These are phyloP conservation scores for Xylariaceae sp. DNA, from an alignment of 2,329 filamentous ascomycete species.

Conservation along the genomic window DNA sequence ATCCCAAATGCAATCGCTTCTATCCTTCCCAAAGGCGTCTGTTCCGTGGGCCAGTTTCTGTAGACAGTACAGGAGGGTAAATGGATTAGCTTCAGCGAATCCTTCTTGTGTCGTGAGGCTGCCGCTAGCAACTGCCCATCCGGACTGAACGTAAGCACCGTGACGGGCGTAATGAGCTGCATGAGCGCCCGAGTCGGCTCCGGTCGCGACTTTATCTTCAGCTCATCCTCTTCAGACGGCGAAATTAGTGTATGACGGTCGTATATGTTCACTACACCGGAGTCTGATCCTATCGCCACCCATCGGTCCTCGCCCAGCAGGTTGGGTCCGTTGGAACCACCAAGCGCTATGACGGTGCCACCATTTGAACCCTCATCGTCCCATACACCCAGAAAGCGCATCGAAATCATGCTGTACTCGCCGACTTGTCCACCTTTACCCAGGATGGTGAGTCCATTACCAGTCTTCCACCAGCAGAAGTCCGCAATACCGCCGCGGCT, in stretches of 20 bases:
- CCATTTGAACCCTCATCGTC: constrained; percentile 83
- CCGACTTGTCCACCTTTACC: constrained; percentile 85
- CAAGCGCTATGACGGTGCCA: constrained; percentile 75
- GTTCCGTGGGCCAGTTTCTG: constrained; percentile 90
- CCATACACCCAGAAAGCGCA: constrained; percentile 75
- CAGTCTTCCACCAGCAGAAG: constrained; percentile 87
- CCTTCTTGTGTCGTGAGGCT: constrained; percentile 79
- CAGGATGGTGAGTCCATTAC: constrained; percentile 73
- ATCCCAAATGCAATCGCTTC: constrained; percentile 65
- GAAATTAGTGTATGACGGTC: constrained; percentile 63
- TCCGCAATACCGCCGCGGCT: constrained; percentile 79
- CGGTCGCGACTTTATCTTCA: constrained; percentile 59
- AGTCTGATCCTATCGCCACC: constrained; percentile 81
- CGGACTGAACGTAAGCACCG: constrained; percentile 71
- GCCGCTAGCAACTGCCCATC: constrained; percentile 88
- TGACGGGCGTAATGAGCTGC: constrained; percentile 82
- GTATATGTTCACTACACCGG: constrained; percentile 90
- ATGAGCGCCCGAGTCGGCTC: constrained; percentile 70
- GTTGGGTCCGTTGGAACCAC: constrained; percentile 58
- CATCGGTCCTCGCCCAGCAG: constrained; percentile 74
- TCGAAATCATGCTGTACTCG: constrained; percentile 71
- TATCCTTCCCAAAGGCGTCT: constrained; percentile 81
- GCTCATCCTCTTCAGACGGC: constrained; percentile 34
- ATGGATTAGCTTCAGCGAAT: constrained; percentile 82
- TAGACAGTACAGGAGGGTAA: constrained; percentile 90